A percentile compares a stretch with the other conserved stretches of the same genome.
Evolutionary conservation across 306 rosid species (phyloP).

Genomic region (Psophocarpus tetragonolobus): DNA sequence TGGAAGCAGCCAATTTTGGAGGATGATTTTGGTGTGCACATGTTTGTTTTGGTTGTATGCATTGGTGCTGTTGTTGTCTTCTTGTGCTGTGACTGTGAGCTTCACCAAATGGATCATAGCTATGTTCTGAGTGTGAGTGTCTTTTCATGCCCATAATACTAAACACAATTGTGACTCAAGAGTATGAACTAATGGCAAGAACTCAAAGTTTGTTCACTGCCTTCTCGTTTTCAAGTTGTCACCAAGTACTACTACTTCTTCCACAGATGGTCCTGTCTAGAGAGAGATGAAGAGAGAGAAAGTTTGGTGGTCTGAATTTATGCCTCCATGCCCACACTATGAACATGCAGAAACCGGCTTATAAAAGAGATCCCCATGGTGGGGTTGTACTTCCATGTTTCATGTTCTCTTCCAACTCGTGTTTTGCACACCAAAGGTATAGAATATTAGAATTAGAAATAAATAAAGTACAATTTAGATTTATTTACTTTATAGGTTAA

Average conservation of each 20-base stretch:
- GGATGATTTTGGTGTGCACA: constrained; percentile 44
- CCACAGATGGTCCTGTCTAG: constrained; percentile 35
- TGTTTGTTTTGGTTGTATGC: constrained; percentile 53
- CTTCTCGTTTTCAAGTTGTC: constrained; percentile 61
- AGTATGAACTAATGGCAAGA: constrained; percentile 43
- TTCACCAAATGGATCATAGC: constrained; percentile 45
- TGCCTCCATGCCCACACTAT: constrained; percentile 43
- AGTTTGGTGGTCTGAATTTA: constrained; percentile 36
- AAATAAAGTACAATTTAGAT: neutral
- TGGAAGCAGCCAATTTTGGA: constrained; percentile 48
- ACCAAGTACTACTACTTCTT: constrained; percentile 15
- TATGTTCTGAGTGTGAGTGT: constrained; percentile 43
- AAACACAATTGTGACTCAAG: constrained; percentile 31
- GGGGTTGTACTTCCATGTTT: constrained; percentile 26
- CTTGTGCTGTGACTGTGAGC: constrained; percentile 45
- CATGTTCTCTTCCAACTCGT: neutral
- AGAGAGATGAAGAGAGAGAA: neutral
- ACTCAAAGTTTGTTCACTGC: constrained; percentile 35
- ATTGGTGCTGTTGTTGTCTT: constrained; percentile 51
- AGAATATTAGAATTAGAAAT: neutral
- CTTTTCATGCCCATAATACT: constrained; percentile 60
- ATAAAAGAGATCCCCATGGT: neutral
- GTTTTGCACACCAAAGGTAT: neutral
- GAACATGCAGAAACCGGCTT: constrained; percentile 41
- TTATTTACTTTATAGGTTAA: neutral